Percentiles rank a stretch among this genome's conserved stretches.
phyloP scores from a whole-genome alignment of 495 filamentous ascomycete genomes.

The Podospora fimiseda region DNA sequence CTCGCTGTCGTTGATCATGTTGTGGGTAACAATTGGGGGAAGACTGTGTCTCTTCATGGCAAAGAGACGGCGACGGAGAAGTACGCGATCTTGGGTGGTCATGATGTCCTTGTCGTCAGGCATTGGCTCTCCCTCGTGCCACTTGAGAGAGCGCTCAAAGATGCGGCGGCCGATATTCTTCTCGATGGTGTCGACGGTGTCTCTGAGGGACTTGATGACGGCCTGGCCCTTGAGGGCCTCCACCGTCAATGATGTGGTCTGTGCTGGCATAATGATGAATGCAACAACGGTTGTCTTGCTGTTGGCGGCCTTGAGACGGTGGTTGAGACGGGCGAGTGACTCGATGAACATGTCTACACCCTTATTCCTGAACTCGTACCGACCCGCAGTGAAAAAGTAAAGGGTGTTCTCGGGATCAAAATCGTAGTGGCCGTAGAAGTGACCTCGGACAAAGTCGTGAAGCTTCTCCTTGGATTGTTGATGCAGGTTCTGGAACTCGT shows the following conservation, averaged over 20 bases:
- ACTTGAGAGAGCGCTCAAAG: conserved; percentile 85
- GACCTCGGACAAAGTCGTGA: conserved; percentile 93
- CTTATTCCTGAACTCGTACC: conserved; percentile 97
- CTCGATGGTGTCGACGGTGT: conserved; percentile 87
- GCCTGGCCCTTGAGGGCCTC: conserved; percentile 96
- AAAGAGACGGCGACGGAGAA: conserved; percentile 84
- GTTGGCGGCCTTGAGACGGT: conserved; percentile 73
- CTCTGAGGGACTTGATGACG: conserved; percentile 89
- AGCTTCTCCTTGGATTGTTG: conserved; percentile 95
- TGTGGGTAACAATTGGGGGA: conserved; percentile 97
- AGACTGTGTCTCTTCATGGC: conserved; percentile 89
- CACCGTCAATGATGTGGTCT: conserved; percentile 92
- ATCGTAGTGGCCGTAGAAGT: conserved; percentile 98
- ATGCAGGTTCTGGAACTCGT: conserved; percentile 98
- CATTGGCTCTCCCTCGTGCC: conserved; percentile 88
- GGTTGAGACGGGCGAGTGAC: conserved; percentile 87
- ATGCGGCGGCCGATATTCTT: conserved; percentile 84
- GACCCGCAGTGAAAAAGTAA: conserved; percentile 95
- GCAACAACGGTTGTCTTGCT: conserved; percentile 97
- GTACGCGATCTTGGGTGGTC: conserved; percentile 82
- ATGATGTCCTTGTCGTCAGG: conserved; percentile 95
- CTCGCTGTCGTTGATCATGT: conserved; percentile 91
- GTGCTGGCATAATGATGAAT: conserved; percentile 97
- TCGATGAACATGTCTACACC: conserved; percentile 99
- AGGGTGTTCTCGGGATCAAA: conserved; percentile 94